Evolutionary conservation across 345 rosid genomes (phyloP), one percentile per base, ranked within the genome.

Genomic region (Syzygium aromaticum): DNA sequence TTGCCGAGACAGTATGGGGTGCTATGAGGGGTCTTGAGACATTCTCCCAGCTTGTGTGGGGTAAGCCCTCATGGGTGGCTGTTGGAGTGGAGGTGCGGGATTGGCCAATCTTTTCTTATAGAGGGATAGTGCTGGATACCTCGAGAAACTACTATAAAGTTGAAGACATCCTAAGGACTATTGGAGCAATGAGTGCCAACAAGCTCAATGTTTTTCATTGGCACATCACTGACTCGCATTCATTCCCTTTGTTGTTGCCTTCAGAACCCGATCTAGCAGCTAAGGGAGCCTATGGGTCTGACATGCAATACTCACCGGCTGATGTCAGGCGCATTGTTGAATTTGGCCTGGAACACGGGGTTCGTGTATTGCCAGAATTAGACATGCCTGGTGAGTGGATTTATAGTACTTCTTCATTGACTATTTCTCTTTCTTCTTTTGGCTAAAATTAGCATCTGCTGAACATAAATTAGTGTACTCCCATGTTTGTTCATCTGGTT

Each of bases 21-120:
- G 98, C 98, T 51, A 96, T 95, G 96, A 91, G 95, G 87, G 98
- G 98, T 4, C 93, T 97, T 2, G 99, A 96, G 92, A 95, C 98
- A 33, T 95, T 97, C 90, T 96, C 98, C 7, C 98, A 97, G 87
- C 85, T 97, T 57, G 93, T 93, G 43, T 97, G 98, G 98, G 95
- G 98, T 8, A 51, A 64, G 51, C 96, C 95, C 3, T 89, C 90
- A 8, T 80, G 84, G 22, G 87, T 93, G 28, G 93, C 95, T 0
- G 89, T 90, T 6, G 98, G 96, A 4, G 85, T 96, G n/a, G 59
- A 56, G 54, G 85, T 93, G 40, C 87, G 86, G 86, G 98, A 95
- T 86, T 88, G 93, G 49, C 98, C 99, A 25, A 84, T 97, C 84
- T 97, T 95, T 85, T 87, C 80, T 21, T 95, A 97, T 63, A 91